These are phyloP conservation scores for Papiliotrema flavescens DNA, from an alignment of 1,284 basidiomycete species.

Conservation along the genomic window DNA sequence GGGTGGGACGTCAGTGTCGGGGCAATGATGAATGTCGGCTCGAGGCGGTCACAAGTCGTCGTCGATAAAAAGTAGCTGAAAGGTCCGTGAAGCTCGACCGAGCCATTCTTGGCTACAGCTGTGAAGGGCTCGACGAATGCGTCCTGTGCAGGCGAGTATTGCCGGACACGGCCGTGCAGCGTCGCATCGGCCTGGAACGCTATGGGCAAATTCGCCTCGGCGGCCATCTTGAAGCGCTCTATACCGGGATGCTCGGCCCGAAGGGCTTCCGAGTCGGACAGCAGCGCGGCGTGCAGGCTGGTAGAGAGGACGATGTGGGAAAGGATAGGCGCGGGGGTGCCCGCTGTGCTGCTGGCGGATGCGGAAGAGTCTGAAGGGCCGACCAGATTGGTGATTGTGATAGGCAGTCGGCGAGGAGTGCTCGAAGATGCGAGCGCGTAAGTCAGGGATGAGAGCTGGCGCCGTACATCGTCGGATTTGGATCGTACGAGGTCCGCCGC, in stretches of 20 bases:
- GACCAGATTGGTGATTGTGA: slow-evolving; percentile 58
- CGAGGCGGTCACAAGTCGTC: slow-evolving; percentile 76
- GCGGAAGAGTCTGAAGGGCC: slow-evolving; percentile 59
- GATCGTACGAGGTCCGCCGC: not conserved
- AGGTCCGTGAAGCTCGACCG: slow-evolving; percentile 63
- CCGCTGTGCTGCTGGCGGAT: slow-evolving; percentile 56
- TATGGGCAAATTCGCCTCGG: slow-evolving; percentile 64
- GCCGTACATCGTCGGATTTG: slow-evolving; percentile 40
- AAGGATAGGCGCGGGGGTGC: slow-evolving; percentile 31
- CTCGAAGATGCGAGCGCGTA: slow-evolving; percentile 9
- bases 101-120: slow-evolving; percentile 46
- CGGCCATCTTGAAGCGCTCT: slow-evolving; percentile 83
- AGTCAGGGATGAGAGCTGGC: slow-evolving; percentile 42
- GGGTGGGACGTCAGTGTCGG: slow-evolving; percentile 54
- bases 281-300: slow-evolving; percentile 80
- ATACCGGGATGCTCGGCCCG: slow-evolving; percentile 67
- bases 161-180: slow-evolving; percentile 52
- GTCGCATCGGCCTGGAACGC: slow-evolving; percentile 67
- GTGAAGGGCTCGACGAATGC: slow-evolving; percentile 53
- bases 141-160: slow-evolving; percentile 59
- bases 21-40: slow-evolving; percentile 71
- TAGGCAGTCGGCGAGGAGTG: slow-evolving; percentile 53
- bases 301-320: slow-evolving; percentile 53
- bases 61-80: slow-evolving; percentile 82
- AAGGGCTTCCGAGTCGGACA: slow-evolving; percentile 73